phyloP scores from a whole-genome alignment of 257 asterid species.

The Prunella vulgaris region DNA sequence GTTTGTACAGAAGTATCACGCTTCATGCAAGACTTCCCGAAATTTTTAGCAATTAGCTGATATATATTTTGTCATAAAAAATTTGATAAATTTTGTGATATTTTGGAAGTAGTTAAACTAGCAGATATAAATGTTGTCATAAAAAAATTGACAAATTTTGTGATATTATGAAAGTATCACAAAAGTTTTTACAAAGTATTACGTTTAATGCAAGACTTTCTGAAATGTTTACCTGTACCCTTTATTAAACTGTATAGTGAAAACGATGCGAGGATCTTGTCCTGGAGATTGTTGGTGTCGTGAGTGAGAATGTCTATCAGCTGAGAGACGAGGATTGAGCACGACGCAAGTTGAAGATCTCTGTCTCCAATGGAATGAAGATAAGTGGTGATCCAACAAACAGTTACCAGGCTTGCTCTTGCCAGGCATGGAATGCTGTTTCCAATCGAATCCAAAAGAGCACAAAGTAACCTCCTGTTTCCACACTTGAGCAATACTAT shows the following conservation, averaged over 20 bases:
- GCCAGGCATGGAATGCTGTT: constrained; percentile 68
- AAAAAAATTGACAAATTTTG: no score
- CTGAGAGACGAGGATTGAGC: constrained; percentile 50
- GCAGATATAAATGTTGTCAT: background rate
- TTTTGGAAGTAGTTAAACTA: no score
- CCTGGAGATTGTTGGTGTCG: constrained; percentile 39
- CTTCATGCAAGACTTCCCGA: no score
- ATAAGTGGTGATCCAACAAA: constrained; percentile 64
- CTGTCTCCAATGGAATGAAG: constrained; percentile 36
- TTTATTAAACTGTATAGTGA: constrained; percentile 50
- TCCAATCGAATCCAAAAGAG: constrained; percentile 56
- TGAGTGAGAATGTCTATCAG: constrained; percentile 37
- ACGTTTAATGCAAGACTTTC: background rate
- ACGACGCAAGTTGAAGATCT: constrained; percentile 36
- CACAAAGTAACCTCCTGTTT: constrained; percentile 37
- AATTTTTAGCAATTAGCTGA: no score
- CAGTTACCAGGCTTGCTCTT: constrained; percentile 63
- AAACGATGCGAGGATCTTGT: constrained; percentile 61
- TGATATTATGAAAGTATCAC: background rate
- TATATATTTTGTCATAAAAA: no score
- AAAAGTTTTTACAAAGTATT: background rate
- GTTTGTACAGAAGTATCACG: background rate
- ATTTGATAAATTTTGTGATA: no score
- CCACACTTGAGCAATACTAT: constrained; percentile 42
- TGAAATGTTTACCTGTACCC: constrained; percentile 43